These are phyloP conservation scores for Trichophyton mentagrophytes DNA, from an alignment of 2,329 filamentous ascomycete species.

Conservation along the genomic window DNA sequence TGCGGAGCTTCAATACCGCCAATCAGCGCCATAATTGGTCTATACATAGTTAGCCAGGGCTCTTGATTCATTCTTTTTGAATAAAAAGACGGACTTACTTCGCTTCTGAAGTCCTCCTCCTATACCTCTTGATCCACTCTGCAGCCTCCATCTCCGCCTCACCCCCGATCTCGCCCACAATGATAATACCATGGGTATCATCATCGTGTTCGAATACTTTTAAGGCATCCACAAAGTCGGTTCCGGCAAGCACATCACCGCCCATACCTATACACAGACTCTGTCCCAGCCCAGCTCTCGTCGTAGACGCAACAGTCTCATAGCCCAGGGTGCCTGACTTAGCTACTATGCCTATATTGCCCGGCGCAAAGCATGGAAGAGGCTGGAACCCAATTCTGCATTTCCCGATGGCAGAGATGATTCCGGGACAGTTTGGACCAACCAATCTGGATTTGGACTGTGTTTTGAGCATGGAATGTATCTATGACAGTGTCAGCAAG, in stretches of 20 bases:
- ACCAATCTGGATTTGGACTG: conserved; percentile 61
- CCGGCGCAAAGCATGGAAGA: conserved; percentile 55
- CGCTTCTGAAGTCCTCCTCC: conserved; percentile 42
- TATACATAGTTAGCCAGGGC: conserved; percentile 22
- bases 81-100: conserved; percentile 38
- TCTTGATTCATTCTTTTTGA: neutral
- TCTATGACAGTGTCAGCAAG: conserved; percentile 26
- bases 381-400: conserved; percentile 69
- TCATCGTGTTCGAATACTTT: conserved; percentile 53
- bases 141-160: conserved; percentile 58
- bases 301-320: conserved; percentile 63
- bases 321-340: conserved; percentile 72
- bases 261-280: conserved; percentile 67
- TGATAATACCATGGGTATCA: conserved; percentile 57
- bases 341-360: conserved; percentile 61
- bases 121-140: conserved; percentile 58
- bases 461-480: conserved; percentile 57
- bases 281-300: conserved; percentile 61
- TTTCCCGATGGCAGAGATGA: conserved; percentile 58
- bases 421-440: conserved; percentile 69
- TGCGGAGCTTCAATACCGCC: conserved; percentile 52
- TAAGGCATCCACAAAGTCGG: conserved; percentile 59
- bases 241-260: conserved; percentile 61
- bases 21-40: conserved; percentile 60
- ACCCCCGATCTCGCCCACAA: conserved; percentile 62